Conservation (phyloP, 73 alveolate genomes). For the Paramecium tetraurelia region DNA sequence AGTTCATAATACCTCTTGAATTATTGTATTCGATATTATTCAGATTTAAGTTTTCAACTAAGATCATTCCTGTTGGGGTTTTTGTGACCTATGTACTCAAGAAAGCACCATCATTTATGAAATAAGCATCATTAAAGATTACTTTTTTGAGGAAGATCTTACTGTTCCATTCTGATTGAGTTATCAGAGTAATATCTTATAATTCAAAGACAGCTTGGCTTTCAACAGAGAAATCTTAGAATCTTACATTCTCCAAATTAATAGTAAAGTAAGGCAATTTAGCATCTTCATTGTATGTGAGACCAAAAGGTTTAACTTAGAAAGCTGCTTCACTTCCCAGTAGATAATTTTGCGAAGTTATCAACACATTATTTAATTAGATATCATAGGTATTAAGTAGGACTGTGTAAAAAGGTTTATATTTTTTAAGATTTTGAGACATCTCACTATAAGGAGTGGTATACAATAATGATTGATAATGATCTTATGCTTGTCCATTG, state of each 20-base stretch:
- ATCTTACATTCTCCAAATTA: neutral
- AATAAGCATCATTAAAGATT: neutral
- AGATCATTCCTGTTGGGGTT: neutral
- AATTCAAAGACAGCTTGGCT: neutral
- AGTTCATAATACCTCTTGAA: slow-evolving; percentile 19
- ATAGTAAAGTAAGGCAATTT: neutral
- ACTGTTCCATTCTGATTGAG: slow-evolving; percentile 12
- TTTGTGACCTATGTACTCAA: neutral
- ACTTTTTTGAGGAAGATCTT: neutral
- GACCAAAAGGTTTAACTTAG: neutral
- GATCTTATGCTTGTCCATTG: neutral
- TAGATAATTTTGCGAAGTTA: neutral
- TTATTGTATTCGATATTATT: neutral
- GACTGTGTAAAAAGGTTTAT: neutral
- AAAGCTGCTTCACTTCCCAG: neutral
- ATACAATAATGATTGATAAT: neutral
- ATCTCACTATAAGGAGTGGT: neutral
- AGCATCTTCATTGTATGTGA: neutral
- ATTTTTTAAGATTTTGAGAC: neutral
- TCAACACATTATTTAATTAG: neutral
- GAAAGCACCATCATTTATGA: neutral
- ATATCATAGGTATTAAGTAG: slow-evolving; percentile 24
- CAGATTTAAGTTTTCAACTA: neutral
- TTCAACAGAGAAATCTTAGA: neutral
- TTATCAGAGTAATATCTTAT: neutral